Base-by-base conservation (phyloP, 2,329 filamentous ascomycete species). In the Didymosphaeria variabile region DNA sequence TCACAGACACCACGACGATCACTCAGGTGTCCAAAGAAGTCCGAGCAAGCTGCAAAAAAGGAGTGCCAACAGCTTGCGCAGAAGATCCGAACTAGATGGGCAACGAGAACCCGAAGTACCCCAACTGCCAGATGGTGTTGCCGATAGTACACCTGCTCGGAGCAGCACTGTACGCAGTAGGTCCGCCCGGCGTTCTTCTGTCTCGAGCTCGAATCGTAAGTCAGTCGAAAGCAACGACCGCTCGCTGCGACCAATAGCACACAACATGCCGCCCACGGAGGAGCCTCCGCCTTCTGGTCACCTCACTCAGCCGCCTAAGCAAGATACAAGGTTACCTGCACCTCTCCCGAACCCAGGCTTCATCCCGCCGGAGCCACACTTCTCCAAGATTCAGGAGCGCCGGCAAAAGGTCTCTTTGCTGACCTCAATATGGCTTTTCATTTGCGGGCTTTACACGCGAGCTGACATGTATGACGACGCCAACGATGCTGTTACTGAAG, bases 361-460 rank as follows among this genome's bases (percentile, higher is more conserved):
- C 19, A 69, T 78, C 6, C 62, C 73, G 21, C 73, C 79, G 12
- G 72, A 84, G 32, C 83, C 85, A 44, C 81, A 81, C 55, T 86
- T 87, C 59, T 79, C 84, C 2, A 76, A 79, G 21, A 63, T 81
- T 9, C 83, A 86, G 62, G 81, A 83, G 53, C 82, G 86, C 55
- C 84, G 84, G 57, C 85, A 88, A 60, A 85, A 83, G 17, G 79
- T 87, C 13, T 82, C 82, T 5, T 73, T 89, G 12, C 79, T 99
- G 17, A 82, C 93, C 21, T 90, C 90, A 66, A 89, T 97, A 34
- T 99, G 95, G 95, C 83, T 97, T 9, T 90, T 95, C 74, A 93
- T 97, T 63, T 91, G 93, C 2, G 91, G 91, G 0, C 89, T 98
- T 66, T 99, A 98, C 74, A 88, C 93, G 31, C 87, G 93, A 56